Evolutionary conservation across 2,329 filamentous ascomycete genomes (phyloP).

Genomic region (Curvularia spicifera): DNA sequence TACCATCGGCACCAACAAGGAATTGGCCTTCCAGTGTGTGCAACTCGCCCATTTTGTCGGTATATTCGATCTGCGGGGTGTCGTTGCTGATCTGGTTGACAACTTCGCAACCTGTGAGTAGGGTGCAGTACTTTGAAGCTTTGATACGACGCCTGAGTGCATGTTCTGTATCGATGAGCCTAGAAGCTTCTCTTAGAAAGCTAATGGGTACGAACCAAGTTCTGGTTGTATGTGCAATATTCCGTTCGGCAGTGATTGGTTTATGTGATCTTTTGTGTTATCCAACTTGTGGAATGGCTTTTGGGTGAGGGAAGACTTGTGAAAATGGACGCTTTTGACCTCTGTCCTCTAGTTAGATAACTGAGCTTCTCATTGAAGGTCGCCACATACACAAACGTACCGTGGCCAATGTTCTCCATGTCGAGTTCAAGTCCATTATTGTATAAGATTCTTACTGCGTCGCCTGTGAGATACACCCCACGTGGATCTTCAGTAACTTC

Average conservation of each 20-base stretch:
- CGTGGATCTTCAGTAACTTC: not conserved
- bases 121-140: not conserved
- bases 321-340: not conserved
- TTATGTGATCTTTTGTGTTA: not conserved
- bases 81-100: not conserved
- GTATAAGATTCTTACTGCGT: not conserved
- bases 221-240: too few species aligned
- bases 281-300: not conserved
- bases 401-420: not conserved
- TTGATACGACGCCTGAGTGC: not conserved
- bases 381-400: too few species aligned
- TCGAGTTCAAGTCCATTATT: not conserved
- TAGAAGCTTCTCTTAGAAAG: not conserved
- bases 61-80: too few species aligned
- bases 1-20: not conserved
- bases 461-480: not conserved
- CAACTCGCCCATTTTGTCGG: too few species aligned
- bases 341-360: too few species aligned
- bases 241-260: too few species aligned
- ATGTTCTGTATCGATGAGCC: not conserved
- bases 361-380: too few species aligned
- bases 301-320: not conserved
- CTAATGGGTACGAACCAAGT: too few species aligned
- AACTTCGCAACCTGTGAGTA: not conserved
- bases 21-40: not conserved